Evolutionary conservation across 257 asterid genomes (phyloP), one percentile per base, ranked within the genome.

Genomic region (Solanum bulbocastanum): DNA sequence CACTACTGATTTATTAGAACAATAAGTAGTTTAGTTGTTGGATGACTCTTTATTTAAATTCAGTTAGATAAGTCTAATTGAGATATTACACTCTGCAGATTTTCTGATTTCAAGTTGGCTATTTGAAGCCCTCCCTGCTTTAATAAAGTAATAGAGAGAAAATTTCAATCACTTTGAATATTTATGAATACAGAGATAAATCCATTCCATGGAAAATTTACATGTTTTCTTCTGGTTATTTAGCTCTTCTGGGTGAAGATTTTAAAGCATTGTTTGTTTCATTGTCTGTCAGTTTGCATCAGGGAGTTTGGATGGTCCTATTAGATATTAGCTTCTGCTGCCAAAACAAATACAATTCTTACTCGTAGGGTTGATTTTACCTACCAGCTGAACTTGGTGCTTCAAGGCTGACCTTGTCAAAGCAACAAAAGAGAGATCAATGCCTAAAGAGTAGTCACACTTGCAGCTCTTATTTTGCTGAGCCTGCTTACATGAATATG

Each of bases 261-360:
- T 49, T 49, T 30, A 49, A 88, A 13, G 27, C n/a, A 14, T 25
- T 71, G 52, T 73, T 36, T 85, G 46, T 87, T 88, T 78, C 8
- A 9, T 25, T 56, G 39, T 87, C 42, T 89, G 92, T 82, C 95
- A 96, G 98, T 96, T 96, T 90, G 99, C 98, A 86, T 94, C 98
- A 3, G 99, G 99, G 92, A 95, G 95, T 92, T 96, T 96, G 98
- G 98, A 95, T 90, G 98, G 99, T 69, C 99, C 98, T 60, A 96
- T 96, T 78, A 91, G 90, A 89, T 94, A 96, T 90, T 95, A 94
- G 92, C 81, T 76, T 52, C 81, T 39, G 33, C n/a, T 46, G 40
- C 73, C 30, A 56, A 56, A 56, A 56, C 62, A 56, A 56, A 56
- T 56, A 25, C 68, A 62, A 44, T 12, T 40, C 36, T 2, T n/a